Evolutionary conservation across 306 rosid species (phyloP).

Genomic region (Rubus parviflorus): DNA sequence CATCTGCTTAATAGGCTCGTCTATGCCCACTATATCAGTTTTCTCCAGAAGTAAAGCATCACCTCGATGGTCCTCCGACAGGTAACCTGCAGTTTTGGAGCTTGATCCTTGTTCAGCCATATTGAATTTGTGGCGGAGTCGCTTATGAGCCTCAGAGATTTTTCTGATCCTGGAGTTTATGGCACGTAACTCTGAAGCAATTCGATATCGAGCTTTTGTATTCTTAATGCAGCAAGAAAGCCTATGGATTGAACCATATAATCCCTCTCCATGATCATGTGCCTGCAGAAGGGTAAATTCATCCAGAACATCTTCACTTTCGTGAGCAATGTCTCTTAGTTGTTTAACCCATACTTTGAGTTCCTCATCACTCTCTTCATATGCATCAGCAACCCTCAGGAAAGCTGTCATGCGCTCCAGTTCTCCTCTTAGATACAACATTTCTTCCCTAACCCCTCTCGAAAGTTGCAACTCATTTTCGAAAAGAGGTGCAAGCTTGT

Average conservation of each 20-base stretch:
- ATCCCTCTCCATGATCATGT: slow-evolving; percentile 15
- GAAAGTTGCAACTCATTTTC: slow-evolving; percentile 44
- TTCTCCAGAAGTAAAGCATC: slow-evolving; percentile 56
- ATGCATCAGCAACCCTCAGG: slow-evolving; percentile 26
- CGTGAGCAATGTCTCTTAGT: slow-evolving; percentile 30
- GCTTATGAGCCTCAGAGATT: slow-evolving; percentile 6
- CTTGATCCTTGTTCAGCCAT: slow-evolving; percentile 25
- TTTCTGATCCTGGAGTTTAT: slow-evolving; percentile 22
- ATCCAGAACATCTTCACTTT: slow-evolving; percentile 35
- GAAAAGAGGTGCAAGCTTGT: slow-evolving; percentile 33
- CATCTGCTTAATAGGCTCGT: slow-evolving; percentile 36
- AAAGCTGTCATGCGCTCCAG: slow-evolving; percentile 26
- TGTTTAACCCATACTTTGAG: slow-evolving; percentile 31
- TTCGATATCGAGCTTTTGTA: slow-evolving; percentile 18
- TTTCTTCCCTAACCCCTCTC: slow-evolving; percentile 36
- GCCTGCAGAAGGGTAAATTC: slow-evolving; percentile 25
- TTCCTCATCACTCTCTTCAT: slow-evolving; percentile 24
- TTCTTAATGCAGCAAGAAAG: slow-evolving; percentile 21
- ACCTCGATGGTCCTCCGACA: slow-evolving; percentile 39
- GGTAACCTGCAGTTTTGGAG: slow-evolving; percentile 21
- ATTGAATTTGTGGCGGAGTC: slow-evolving; percentile 13
- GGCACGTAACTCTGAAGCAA: slow-evolving; percentile 17
- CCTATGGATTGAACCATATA: slow-evolving; percentile 11
- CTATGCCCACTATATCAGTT: slow-evolving; percentile 52
- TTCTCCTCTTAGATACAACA: slow-evolving; percentile 15